phyloP scores from a whole-genome alignment of 225 moss, liverwort and hornwort genomes.

The Sphagnum contortum region DNA sequence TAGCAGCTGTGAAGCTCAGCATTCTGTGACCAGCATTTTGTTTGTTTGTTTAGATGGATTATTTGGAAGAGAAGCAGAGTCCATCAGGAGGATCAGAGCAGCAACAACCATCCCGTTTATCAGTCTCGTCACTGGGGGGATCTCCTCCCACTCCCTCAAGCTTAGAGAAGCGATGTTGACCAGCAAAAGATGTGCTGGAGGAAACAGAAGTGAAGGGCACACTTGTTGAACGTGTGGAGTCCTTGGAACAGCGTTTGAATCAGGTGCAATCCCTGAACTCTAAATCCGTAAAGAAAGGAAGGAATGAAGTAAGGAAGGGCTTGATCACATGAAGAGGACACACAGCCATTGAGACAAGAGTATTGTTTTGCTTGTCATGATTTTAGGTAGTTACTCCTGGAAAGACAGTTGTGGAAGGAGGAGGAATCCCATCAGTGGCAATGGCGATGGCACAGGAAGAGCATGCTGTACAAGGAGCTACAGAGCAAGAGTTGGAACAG shows the following conservation, averaged over 20 bases:
- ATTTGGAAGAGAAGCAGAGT: conserved; percentile 15
- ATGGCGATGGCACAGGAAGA: neutral
- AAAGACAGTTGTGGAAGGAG: neutral
- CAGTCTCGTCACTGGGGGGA: neutral
- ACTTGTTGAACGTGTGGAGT: conserved; percentile 23
- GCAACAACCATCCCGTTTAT: neutral
- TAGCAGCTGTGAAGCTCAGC: too few species aligned
- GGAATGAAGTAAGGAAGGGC: too few species aligned
- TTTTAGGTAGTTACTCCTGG: too few species aligned
- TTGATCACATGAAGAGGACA: too few species aligned
- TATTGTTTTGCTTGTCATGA: too few species aligned
- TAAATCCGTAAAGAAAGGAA: too few species aligned
- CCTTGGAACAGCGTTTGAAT: conserved; percentile 15
- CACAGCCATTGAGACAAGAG: too few species aligned
- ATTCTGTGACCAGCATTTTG: too few species aligned
- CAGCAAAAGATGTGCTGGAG: conserved; percentile 13
- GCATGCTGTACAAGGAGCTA: neutral
- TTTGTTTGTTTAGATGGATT: conserved; percentile 16
- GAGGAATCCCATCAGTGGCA: neutral
- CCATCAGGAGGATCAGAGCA: neutral
- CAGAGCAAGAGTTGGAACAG: too few species aligned
- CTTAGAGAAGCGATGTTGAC: conserved; percentile 17
- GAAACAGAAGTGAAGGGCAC: conserved; percentile 25
- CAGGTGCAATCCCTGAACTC: conserved; percentile 7
- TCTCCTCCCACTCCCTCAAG: conserved; percentile 11